phyloP scores from a whole-genome alignment of 352 stramenopile genomes.

The Phytophthora fragariaefolia region DNA sequence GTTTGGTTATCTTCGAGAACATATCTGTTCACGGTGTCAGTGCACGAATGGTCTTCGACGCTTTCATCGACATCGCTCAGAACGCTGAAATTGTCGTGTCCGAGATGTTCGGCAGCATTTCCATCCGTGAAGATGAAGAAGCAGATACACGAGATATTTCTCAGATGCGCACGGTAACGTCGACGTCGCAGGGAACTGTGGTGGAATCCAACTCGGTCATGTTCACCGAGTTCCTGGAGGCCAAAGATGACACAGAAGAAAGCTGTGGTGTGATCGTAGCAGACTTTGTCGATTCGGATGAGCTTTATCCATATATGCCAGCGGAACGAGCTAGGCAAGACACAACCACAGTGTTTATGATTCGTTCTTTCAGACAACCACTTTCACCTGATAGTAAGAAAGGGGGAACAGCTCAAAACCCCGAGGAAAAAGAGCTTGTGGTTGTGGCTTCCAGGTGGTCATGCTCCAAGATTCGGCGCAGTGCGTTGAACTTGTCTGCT shows the following conservation, averaged over 20 bases:
- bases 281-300: conserved; percentile 50
- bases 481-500: conserved; percentile 14
- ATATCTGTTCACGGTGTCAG: conserved; percentile 27
- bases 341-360: conserved; percentile 38
- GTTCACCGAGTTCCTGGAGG: conserved; percentile 29
- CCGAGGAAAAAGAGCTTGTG: conserved; percentile 19
- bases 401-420: neutral
- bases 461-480: conserved; percentile 29
- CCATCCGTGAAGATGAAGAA: conserved; percentile 57
- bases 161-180: conserved; percentile 51
- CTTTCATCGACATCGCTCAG: conserved; percentile 45
- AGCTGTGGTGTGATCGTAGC: conserved; percentile 23
- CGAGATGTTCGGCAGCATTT: conserved; percentile 54
- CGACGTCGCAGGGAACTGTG: conserved; percentile 22
- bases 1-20: conserved; percentile 42
- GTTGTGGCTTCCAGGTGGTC: conserved; percentile 37
- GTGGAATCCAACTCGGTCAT: conserved; percentile 33
- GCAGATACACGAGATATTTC: conserved; percentile 39
- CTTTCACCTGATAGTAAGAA: neutral
- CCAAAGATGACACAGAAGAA: conserved; percentile 1
- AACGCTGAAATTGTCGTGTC: conserved; percentile 68
- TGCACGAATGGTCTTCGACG: conserved; percentile 42
- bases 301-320: conserved; percentile 48
- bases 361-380: conserved; percentile 16
- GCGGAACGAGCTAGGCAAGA: conserved; percentile 41